Percentiles rank a stretch among this genome's conserved stretches.
These are phyloP conservation scores for Aspergillus aculeatinus DNA, from an alignment of 2,329 filamentous ascomycete species.

Conservation along the genomic window DNA sequence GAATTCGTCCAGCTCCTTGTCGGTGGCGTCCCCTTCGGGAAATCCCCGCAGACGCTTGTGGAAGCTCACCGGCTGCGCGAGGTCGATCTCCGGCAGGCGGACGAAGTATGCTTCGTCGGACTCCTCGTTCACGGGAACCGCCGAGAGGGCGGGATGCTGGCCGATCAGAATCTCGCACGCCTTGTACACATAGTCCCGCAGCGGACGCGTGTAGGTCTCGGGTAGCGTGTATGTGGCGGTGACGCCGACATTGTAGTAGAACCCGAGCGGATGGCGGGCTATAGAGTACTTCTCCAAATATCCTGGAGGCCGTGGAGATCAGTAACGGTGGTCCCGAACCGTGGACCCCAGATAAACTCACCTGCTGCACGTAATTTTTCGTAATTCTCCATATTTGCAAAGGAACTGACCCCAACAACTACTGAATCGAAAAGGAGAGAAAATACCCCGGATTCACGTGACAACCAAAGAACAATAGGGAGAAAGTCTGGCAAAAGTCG, in stretches of 20 bases:
- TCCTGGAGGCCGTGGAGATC: constrained; percentile 28
- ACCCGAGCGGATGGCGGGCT: constrained; percentile 42
- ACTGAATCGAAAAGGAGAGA: neutral
- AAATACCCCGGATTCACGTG: neutral
- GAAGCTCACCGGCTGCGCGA: constrained; percentile 41
- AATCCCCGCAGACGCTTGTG: constrained; percentile 23
- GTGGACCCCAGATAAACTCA: constrained; percentile 17
- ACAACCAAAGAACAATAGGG: neutral
- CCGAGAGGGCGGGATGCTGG: constrained; percentile 45
- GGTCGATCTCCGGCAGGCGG: constrained; percentile 44
- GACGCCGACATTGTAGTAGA: constrained; percentile 48
- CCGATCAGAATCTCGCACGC: constrained; percentile 39
- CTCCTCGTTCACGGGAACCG: constrained; percentile 44
- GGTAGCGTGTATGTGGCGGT: constrained; percentile 40
- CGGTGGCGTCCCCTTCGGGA: constrained; percentile 25
- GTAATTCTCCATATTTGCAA: constrained; percentile 48
- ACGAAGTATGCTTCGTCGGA: constrained; percentile 45
- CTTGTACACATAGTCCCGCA: constrained; percentile 37
- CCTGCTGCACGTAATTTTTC: constrained; percentile 33
- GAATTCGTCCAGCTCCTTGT: constrained; percentile 44
- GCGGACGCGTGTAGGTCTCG: constrained; percentile 19
- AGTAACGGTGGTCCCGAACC: constrained; percentile 1
- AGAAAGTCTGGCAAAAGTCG: neutral
- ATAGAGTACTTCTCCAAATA: constrained; percentile 48
- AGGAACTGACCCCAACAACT: neutral